Evolutionary conservation across 129 eudicot genomes (phyloP).

Genomic region (sunflower (Helianthus annuus)): DNA sequence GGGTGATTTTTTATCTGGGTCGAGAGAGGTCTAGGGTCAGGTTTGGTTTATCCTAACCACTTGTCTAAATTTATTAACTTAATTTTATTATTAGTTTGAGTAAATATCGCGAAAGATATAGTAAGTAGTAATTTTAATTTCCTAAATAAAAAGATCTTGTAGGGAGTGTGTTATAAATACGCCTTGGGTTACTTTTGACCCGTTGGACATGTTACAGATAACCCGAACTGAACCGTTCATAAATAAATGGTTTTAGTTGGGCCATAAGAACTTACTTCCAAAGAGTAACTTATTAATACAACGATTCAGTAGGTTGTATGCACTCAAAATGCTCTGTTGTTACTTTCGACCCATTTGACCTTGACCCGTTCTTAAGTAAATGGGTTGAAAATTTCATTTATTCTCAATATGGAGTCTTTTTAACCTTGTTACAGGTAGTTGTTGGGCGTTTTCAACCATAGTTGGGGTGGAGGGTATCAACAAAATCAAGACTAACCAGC

Average conservation of each 20-base stretch:
- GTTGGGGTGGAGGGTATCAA: constrained; percentile 93
- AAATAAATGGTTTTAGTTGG: not conserved
- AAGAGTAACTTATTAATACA: not conserved
- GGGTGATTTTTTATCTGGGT: not conserved
- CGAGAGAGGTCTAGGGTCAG: not conserved
- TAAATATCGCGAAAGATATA: not conserved
- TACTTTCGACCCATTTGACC: not conserved
- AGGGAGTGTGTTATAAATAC: not conserved
- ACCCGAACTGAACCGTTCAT: not conserved
- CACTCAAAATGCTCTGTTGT: not conserved
- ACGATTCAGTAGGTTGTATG: not conserved
- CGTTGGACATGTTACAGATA: not conserved
- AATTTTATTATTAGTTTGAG: not conserved
- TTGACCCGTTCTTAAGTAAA: not conserved
- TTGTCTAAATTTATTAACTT: not conserved
- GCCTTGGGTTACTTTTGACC: not conserved
- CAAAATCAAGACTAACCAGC: constrained; percentile 62
- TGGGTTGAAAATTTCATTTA: not conserved
- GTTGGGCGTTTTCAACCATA: constrained; percentile 92
- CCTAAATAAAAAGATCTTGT: not conserved
- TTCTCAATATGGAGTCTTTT: not conserved
- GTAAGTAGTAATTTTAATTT: not conserved
- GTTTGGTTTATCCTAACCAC: not conserved
- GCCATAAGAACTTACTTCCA: not conserved
- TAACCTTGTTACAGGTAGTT: constrained; percentile 55